Evolutionary conservation across 257 asterid species (phyloP).

Genomic region (Jacaranda mimosifolia): DNA sequence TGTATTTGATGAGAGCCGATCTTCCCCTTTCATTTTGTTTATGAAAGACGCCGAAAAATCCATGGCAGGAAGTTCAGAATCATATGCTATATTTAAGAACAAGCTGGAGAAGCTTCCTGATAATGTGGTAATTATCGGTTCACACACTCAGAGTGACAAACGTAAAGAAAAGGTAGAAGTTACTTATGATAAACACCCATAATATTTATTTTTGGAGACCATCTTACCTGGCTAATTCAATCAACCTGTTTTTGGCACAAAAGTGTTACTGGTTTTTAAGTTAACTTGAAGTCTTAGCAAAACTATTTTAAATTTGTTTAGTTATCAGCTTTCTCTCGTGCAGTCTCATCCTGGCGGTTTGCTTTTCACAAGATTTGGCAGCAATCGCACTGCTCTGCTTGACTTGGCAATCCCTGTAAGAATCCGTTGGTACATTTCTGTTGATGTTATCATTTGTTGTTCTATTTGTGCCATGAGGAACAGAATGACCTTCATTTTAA

Average conservation of each 20-base stretch:
- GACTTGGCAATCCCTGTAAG: conserved; percentile 92
- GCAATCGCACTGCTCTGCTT: conserved; percentile 86
- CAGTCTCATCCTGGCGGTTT: conserved; percentile 89
- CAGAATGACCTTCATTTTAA: not conserved
- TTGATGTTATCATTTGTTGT: not conserved
- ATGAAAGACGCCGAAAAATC: conserved; percentile 94
- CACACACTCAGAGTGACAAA: conserved; percentile 72
- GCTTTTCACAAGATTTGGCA: conserved; percentile 82
- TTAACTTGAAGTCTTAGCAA: not conserved
- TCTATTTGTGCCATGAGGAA: not conserved
- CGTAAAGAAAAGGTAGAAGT: conserved; percentile 83
- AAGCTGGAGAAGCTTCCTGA: conserved; percentile 87
- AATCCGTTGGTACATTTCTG: conserved; percentile 22
- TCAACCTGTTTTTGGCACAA: conserved; percentile 26
- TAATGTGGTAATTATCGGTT: conserved; percentile 82
- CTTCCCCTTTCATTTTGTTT: conserved; percentile 82
- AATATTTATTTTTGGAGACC: not conserved
- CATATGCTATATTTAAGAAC: conserved; percentile 64
- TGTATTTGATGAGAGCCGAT: conserved; percentile 71
- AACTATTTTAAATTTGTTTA: not conserved
- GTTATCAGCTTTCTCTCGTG: conserved; percentile 43
- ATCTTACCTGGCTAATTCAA: conserved; percentile 17
- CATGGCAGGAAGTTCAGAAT: conserved; percentile 77
- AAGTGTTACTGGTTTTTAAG: conserved; percentile 7
- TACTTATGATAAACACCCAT: not conserved